Base-by-base conservation (phyloP, 495 filamentous ascomycete genomes). In the Talaromyces thailandensis region DNA sequence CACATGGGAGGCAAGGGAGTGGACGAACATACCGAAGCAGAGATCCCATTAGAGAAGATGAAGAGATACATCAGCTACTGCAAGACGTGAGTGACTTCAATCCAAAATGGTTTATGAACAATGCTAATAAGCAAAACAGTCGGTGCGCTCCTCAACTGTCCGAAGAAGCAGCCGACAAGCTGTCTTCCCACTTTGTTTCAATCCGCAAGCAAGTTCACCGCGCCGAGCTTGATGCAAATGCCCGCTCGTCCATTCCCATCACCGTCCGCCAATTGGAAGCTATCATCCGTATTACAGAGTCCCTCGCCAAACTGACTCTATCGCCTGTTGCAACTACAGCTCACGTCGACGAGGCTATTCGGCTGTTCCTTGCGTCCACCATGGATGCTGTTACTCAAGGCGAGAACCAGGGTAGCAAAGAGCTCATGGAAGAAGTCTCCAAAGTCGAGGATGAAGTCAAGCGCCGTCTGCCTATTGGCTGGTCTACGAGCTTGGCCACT, bases 301-400 rank as follows among this genome's bases (percentile, higher is more conserved):
- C 94, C 1, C 84, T 99, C 3, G 94, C 94, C 60, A 99, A 99
- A 73, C 76, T 99, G 16, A 81, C 87, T 1, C 85, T 99, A 25
- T 89, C 87, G 0, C 86, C 92, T 26, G 80, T 96, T 28, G 94
- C 93, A 23, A 91, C 87, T 1, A 92, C 96, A 73, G 80, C 84
- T 58, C 94, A 99, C 73, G 94, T 99, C 56, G 92, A 99, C 71
- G 94, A 99, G 77, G 94, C 95, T 2, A 99, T 99, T 68, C 88
- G 95, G 0, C 84, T 99, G 29, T 99, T 99, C 87, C 78, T 99
- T 4, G 95, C 93, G 50, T 90, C 86, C 2, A 99, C 94, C 56
- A 99, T 99, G 94, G 93, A 99, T 73, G 94, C 94, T 3, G 91
- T 97, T 45, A 91, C 89, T 50, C 91, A 96, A 68, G 94, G 93